Evolutionary conservation across 108 stramenopile genomes (phyloP), one percentile per base, ranked within the genome.

Genomic region (Aureococcus anophagefferens): DNA sequence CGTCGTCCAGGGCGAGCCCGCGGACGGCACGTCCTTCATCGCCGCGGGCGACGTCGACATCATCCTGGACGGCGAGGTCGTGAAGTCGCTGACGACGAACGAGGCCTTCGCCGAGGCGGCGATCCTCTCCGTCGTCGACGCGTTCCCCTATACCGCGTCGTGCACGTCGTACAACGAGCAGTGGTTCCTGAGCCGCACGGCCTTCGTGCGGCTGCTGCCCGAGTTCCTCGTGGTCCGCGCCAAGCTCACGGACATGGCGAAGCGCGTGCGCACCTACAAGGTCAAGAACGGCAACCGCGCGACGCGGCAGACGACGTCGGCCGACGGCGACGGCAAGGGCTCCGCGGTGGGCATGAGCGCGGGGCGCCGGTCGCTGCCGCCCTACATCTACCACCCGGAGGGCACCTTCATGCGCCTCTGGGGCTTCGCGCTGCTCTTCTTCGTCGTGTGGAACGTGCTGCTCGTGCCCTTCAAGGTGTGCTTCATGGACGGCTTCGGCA

Each of bases 11-110:
- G 51, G 71, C 29, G 33, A 68, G 33, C 75, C 75, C 46, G 68
- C 79, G 4, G 75, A 76, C 31, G 72, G 81, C 30, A 80, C 81
- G 79, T 84, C 74, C 75, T 84, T 84, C 62, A 76, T 84, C 45
- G 81, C 65, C 5, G n/a, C 31, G 3, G 72, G 68, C 46, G 35
- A 68, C 33, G 18, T 14, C 33, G 65, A 65, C 17, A 28, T 65
- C 3, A 33, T 29, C 33, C 63, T 63, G 11, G 32, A 71, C 33
- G 63, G 36, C 62, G 63, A n/a, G 62, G 70, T 28, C 18, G 33
- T 76, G 16, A 71, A 74, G 7, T 1, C 72, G 51, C 73, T 84
- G 29, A 65, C 74, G 36, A 63, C 76, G 33, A 75, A 81, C 72
- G 81, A 72, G 17, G 63, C 45, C 65, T 81, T 84, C 75, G 78